Evolutionary conservation across 2,329 filamentous ascomycete genomes (phyloP), one percentile per base, ranked within the genome.

Genomic region (Esteya vermicola): DNA sequence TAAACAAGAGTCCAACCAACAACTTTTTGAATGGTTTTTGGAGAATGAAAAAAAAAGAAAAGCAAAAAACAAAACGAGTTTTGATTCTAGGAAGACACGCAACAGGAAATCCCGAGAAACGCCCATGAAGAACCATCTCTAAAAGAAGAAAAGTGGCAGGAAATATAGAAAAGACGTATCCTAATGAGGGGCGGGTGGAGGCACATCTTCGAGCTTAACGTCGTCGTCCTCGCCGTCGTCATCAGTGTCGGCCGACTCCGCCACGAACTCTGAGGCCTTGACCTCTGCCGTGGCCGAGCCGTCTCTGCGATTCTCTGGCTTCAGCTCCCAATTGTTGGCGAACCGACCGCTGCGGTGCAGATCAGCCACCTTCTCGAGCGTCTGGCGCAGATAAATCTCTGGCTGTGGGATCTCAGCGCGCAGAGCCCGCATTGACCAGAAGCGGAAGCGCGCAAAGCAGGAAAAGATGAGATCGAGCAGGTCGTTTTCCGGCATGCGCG

Each of bases 401-500:
- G 91, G 91, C 61, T 98, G 91, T 44, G 79, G 74, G 30, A 93
- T 73, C 45, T 72, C 66, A 38, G 76, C 69, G 47, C 85, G 85
- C 50, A 98, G 72, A 6, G 81, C 75, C 54, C 85, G 88, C 68
- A 96, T 83, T n/a, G 82, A 78, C 88, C 89, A 98, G 60, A 91
- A 96, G 51, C 80, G 78, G 67, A 82, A 93, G 52, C 81, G 67
- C 42, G 79, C 75, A 75, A 95, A 98, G 55, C 79, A 81, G 36
- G 72, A 64, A 65, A 89, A 86, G 45, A 98, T 78, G 47, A 75
- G 72, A 61, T 95, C 88, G 61, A 93, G 64, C 46, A 98, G 76
- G 52, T 91, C 81, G 66, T 85, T 81, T 58, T 88, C 78, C 33
- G 85, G 79, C 61, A 96, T 88, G 61, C 91, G 88, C 26, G 85